A percentile compares a stretch with the other conserved stretches of the same genome.
phyloP scores from a whole-genome alignment of 768 basidiomycete genomes.

The Saitozyma podzolica region DNA sequence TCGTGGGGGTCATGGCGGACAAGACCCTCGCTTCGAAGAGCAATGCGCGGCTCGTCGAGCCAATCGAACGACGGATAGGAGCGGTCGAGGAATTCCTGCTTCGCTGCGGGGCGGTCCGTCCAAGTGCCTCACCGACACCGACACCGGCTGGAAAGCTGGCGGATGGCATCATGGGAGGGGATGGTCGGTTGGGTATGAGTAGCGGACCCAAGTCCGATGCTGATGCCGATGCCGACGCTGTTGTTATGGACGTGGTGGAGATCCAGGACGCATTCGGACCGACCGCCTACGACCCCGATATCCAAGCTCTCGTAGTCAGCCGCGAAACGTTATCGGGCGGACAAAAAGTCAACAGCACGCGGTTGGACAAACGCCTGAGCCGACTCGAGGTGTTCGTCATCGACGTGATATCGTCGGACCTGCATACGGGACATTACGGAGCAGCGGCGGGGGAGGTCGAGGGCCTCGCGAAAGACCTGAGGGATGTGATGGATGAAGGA shows the following conservation, averaged over 20 bases:
- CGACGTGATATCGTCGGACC: conserved; percentile 66
- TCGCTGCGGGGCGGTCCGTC: conserved; percentile 2
- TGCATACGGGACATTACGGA: background rate
- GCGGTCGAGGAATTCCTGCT: conserved; percentile 67
- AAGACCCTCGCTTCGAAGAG: conserved; percentile 32
- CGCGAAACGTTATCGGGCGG: conserved; percentile 76
- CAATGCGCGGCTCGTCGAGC: conserved; percentile 32
- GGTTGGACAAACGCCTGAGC: conserved; percentile 62
- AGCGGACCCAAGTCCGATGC: no score
- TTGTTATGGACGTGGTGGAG: conserved; percentile 62
- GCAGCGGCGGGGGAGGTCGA: background rate
- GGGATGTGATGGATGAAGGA: conserved; percentile 66
- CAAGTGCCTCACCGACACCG: background rate
- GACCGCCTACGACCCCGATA: conserved; percentile 77
- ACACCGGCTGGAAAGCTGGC: background rate
- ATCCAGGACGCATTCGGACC: conserved; percentile 88
- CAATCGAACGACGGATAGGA: conserved; percentile 56
- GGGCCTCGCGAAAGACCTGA: conserved; percentile 3
- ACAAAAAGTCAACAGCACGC: conserved; percentile 53
- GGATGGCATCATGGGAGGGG: background rate
- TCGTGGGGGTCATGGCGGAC: conserved; percentile 69
- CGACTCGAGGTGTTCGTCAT: conserved; percentile 72
- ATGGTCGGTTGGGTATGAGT: background rate
- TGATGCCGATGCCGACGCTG: background rate
- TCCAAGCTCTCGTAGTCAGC: conserved; percentile 91